Conservation (phyloP, 495 filamentous ascomycete species). For the Copromyces sp. region DNA sequence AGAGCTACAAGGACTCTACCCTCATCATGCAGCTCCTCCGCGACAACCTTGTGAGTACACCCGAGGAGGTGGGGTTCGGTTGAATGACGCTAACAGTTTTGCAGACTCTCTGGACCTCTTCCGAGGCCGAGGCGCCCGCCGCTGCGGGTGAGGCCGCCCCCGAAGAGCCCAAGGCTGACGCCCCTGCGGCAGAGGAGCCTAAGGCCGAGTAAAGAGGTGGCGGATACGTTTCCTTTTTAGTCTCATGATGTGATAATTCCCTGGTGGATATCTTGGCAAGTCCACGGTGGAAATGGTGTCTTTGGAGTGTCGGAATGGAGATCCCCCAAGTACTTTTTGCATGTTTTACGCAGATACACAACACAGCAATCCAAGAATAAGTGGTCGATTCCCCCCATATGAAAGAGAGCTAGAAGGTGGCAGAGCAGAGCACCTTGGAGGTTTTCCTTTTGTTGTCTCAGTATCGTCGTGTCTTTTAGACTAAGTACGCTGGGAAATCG, state of each 20-base stretch:
- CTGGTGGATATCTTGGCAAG: constrained; percentile 30
- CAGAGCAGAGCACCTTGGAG: constrained; percentile 33
- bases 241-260: constrained; percentile 24
- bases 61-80: background rate
- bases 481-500: constrained; percentile 31
- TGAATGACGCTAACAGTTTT: constrained; percentile 5
- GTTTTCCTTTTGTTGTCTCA: constrained; percentile 27
- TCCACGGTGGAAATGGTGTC: constrained; percentile 39
- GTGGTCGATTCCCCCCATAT: constrained; percentile 27
- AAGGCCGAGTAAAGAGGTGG: constrained; percentile 40
- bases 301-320: constrained; percentile 42
- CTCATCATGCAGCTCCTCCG: constrained; percentile 99
- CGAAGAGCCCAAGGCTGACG: constrained; percentile 33
- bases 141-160: constrained; percentile 52
- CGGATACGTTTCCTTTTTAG: constrained; percentile 15
- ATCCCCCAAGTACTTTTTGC: constrained; percentile 38
- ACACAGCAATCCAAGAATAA: constrained; percentile 21
- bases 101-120: constrained; percentile 98
- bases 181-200: constrained; percentile 36
- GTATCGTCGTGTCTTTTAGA: constrained; percentile 39
- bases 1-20: constrained; percentile 99
- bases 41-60: constrained; percentile 81
- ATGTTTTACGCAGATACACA: constrained; percentile 43
- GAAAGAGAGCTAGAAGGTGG: constrained; percentile 17
- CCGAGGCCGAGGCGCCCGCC: constrained; percentile 78